A percentile compares a stretch with the other conserved stretches of the same genome.
phyloP scores from a whole-genome alignment of 352 stramenopile species.

The Globisporangium uncinulatum region DNA sequence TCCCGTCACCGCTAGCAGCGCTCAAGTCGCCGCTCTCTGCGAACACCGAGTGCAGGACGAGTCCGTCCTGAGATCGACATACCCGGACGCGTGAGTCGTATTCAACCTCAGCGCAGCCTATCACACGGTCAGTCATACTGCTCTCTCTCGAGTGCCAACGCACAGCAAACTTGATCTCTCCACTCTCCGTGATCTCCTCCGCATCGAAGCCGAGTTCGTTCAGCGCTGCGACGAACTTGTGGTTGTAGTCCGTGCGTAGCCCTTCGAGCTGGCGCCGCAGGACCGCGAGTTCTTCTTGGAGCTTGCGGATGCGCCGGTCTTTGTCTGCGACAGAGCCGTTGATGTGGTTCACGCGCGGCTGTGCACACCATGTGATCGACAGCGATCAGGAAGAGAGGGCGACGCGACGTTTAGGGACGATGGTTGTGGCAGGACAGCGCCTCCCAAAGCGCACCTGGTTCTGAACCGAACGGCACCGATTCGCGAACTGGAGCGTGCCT shows the following conservation, averaged over 20 bases:
- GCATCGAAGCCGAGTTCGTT: constrained; percentile 78
- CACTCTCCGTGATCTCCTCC: constrained; percentile 65
- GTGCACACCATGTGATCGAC: background rate
- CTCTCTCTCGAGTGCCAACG: constrained; percentile 1
- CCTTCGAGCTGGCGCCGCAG: constrained; percentile 64
- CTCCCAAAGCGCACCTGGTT: constrained; percentile 56
- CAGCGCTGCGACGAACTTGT: constrained; percentile 60
- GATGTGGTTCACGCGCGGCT: constrained; percentile 83
- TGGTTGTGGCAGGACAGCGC: background rate
- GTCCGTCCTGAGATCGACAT: constrained; percentile 39
- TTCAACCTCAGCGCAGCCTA: background rate
- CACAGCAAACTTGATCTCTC: constrained; percentile 82
- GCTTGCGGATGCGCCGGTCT: constrained; percentile 76
- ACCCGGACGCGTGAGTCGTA: background rate
- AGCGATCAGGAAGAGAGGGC: background rate
- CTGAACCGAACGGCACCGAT: constrained; percentile 86
- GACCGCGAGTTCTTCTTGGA: constrained; percentile 64
- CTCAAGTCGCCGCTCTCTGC: constrained; percentile 15
- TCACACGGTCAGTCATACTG: background rate
- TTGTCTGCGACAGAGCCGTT: constrained; percentile 80
- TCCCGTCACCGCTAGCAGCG: background rate
- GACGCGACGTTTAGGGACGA: too few relatives aligned
- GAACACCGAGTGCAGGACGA: constrained; percentile 64
- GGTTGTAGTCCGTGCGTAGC: constrained; percentile 69
- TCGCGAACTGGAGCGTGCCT: constrained; percentile 88